These are phyloP conservation scores for Tricholoma terreum DNA, from an alignment of 768 basidiomycete species.

Conservation along the genomic window DNA sequence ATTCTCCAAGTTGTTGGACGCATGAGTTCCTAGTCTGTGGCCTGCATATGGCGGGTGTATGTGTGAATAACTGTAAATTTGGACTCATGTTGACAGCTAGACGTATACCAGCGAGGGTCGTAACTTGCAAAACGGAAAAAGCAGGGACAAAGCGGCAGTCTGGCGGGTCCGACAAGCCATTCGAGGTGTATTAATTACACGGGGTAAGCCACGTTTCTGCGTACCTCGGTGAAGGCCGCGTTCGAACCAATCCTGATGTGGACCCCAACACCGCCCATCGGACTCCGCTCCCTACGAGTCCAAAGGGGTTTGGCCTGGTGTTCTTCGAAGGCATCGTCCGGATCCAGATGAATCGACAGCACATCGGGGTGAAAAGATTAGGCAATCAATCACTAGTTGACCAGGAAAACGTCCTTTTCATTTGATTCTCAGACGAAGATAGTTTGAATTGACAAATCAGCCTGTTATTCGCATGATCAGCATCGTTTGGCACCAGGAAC, in stretches of 20 bases:
- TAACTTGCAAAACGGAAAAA: background rate
- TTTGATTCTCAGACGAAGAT: background rate
- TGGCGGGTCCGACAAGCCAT: background rate
- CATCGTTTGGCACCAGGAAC: background rate
- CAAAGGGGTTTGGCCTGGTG: background rate
- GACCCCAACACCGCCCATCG: background rate
- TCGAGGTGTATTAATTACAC: background rate
- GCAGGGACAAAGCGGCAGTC: background rate
- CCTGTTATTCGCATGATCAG: background rate
- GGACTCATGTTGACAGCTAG: background rate
- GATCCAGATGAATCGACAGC: background rate
- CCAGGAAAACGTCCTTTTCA: background rate
- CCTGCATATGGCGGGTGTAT: background rate
- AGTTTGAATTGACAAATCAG: background rate
- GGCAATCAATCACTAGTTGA: background rate
- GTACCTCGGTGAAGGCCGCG: constrained; percentile 2
- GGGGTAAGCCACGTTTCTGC: constrained; percentile 1
- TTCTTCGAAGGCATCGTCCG: background rate
- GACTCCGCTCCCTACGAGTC: background rate
- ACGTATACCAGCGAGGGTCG: background rate
- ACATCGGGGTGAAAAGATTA: background rate
- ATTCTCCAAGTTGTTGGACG: no score
- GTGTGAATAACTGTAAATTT: background rate
- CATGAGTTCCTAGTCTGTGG: background rate
- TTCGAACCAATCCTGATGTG: background rate